Evolutionary conservation across 768 basidiomycete species (phyloP), one percentile per base, ranked within the genome.

Genomic region (Pleurotus citrinopileatus): DNA sequence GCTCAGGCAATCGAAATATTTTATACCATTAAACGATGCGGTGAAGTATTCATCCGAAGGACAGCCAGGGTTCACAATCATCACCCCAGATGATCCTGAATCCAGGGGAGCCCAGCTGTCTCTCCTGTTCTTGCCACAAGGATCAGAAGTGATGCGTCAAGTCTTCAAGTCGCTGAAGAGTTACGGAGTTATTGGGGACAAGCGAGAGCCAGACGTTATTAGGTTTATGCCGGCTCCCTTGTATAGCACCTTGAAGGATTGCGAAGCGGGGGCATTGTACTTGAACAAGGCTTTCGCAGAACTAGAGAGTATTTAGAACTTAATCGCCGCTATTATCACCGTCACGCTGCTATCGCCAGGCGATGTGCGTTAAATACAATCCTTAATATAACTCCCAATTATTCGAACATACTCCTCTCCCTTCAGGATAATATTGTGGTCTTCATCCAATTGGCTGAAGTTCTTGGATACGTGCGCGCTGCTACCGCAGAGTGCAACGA

Each of bases 171-270:
- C 70, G 36, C 68, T 98, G 62, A 71, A 76, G 19, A 75, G 77
- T 56, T 68, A 75, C 47, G 97, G 97, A 4, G 87, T 99, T 12
- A 79, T 97, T 48, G 95, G 92, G 8, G 97, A 99, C 69, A 91
- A 96, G 69, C 75, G 97, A 63, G 73, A 85, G 62, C 96, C 97
- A 23, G 89, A 93, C 64, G 92, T 98, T 47, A 94, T 99, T 61
- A 81, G 97, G 8, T 71, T 98, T 42, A 82, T 93, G 57, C 94
- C 95, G 43, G 78, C 79, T 13, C 89, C 95, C 28, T 72, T 98
- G 65, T 99, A 98, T 69, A 97, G 89, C 66, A 86, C 87, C 10
- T 75, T 84, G 60, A 70, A 73, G 59, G 97, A 99, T 60, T 89
- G 89, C 57, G 79, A 89, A 61, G 71, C 76, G 52, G 91, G 86